Base-by-base conservation (phyloP, 345 rosid genomes). In the Linum usitatissimum region DNA sequence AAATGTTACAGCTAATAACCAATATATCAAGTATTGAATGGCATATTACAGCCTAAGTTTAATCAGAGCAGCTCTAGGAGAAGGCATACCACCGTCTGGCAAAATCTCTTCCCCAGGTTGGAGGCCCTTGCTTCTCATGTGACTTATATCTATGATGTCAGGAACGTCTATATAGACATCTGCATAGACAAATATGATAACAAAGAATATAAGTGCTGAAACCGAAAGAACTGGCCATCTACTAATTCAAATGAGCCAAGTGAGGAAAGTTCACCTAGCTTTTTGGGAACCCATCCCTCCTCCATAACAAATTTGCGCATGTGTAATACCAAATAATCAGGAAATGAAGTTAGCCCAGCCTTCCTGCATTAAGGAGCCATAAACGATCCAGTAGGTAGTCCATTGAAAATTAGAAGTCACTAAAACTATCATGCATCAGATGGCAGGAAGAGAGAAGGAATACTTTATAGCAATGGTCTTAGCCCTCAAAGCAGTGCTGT, bases 221-320 rank as follows among this genome's bases (percentile, higher is more conserved):
- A 15, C 15, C 10, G 51, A 10, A 10, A 45, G 17, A 21, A 31
- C 30, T 34, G 45, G 70, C 61, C 59, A 63, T 58, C 66, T 53
- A 54, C 28, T 12, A 59, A 20, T 53, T 30, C 23, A 3, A 57
- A 23, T 10, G 9, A 57, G 40, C 6, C 18, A 60, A 49, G 53
- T 9, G 55, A 34, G 68, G 65, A 74, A 42, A 57, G 62, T 45
- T 21, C 79, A 93, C 99, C 97, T 59, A 93, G 99, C 76, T 90
- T 93, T 73, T 90, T 93, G 18, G 99, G 99, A 71, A 93, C 99
- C 99, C 97, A 93, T 70, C 99, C 99, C 19, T 68, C 95, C 69
- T 86, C 97, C 95, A 93, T 81, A 39, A 93, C 95, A 73, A 93
- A 93, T 72, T 86, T 93, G 60, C 90, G 77, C 96, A 93, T 93